Evolutionary conservation across 768 basidiomycete species (phyloP).

Genomic region (Pleurotus pulmonarius): DNA sequence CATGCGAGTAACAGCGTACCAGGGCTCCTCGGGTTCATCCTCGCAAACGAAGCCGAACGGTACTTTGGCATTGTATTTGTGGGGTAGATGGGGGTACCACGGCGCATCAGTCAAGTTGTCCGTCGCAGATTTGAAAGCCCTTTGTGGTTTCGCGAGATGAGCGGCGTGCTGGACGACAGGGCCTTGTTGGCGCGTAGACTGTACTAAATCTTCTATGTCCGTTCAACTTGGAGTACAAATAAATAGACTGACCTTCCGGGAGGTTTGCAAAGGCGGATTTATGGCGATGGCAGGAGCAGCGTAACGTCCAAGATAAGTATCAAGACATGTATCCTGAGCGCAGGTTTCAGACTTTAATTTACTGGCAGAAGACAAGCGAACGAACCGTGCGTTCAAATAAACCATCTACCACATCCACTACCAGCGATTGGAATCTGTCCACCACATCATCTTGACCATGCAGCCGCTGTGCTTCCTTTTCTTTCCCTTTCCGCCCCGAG

Average conservation of each 20-base stretch:
- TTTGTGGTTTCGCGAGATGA: too few species aligned
- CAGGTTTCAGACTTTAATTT: not conserved
- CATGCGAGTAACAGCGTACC: too few species aligned
- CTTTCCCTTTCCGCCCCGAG: slow-evolving; percentile 38
- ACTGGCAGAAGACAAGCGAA: slow-evolving; percentile 4
- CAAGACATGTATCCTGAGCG: slow-evolving; percentile 76
- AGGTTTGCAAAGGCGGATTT: slow-evolving; percentile 32
- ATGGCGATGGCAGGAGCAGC: slow-evolving; percentile 65
- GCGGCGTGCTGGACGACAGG: slow-evolving; percentile 69
- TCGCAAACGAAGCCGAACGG: too few species aligned
- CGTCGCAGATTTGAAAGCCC: too few species aligned
- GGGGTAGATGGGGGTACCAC: too few species aligned
- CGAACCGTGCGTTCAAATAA: slow-evolving; percentile 81
- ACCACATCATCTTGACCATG: slow-evolving; percentile 76
- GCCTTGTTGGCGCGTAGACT: too few species aligned
- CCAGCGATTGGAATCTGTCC: slow-evolving; percentile 72
- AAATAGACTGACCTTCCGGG: slow-evolving; percentile 6
- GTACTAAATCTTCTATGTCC: too few species aligned
- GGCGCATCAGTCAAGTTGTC: too few species aligned
- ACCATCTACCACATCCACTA: slow-evolving; percentile 84
- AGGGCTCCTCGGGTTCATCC: too few species aligned
- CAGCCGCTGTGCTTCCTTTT: slow-evolving; percentile 41
- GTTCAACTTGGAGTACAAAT: not conserved
- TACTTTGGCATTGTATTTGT: too few species aligned
- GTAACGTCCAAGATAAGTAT: slow-evolving; percentile 68